Conservation (phyloP, 352 stramenopile species). For the Globisporangium uncinulatum region DNA sequence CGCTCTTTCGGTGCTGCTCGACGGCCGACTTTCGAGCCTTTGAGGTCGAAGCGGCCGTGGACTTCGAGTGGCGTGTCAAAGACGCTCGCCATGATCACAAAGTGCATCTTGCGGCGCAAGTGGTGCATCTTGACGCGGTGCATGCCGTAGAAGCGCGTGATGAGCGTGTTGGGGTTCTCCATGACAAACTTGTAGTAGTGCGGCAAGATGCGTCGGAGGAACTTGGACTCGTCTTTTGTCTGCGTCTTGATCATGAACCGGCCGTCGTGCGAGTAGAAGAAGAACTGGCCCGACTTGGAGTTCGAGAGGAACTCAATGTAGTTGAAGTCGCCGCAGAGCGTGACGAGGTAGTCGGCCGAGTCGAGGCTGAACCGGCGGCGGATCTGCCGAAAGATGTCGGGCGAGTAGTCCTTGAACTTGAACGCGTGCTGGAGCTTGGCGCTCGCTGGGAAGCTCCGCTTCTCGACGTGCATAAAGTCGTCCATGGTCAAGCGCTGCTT, state of each 20-base stretch:
- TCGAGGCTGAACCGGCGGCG: constrained; percentile 72
- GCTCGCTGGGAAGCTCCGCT: constrained; percentile 68
- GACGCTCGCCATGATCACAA: constrained; percentile 96
- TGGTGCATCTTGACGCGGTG: constrained; percentile 98
- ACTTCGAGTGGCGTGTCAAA: constrained; percentile 94
- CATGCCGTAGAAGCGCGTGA: constrained; percentile 97
- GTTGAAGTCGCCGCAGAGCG: constrained; percentile 92
- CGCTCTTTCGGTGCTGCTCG: constrained; percentile 57
- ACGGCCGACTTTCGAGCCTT: constrained; percentile 87
- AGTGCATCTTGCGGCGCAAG: constrained; percentile 90
- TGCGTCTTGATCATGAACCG: constrained; percentile 99
- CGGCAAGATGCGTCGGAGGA: constrained; percentile 94
- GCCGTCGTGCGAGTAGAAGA: constrained; percentile 98
- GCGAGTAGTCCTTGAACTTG: constrained; percentile 93
- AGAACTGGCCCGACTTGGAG: constrained; percentile 98
- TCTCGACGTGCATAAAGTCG: constrained; percentile 88
- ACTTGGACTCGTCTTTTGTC: constrained; percentile 98
- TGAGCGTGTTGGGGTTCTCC: constrained; percentile 96
- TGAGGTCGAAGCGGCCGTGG: constrained; percentile 86
- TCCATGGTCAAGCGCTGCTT: constrained; percentile 84
- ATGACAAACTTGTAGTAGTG: constrained; percentile 98
- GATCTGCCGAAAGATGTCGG: constrained; percentile 81
- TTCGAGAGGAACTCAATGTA: constrained; percentile 99
- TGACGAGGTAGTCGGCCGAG: constrained; percentile 87
- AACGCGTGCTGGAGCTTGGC: constrained; percentile 75